These are phyloP conservation scores for Trichocladium uniseriatum DNA, from an alignment of 495 filamentous ascomycete species.

Conservation along the genomic window DNA sequence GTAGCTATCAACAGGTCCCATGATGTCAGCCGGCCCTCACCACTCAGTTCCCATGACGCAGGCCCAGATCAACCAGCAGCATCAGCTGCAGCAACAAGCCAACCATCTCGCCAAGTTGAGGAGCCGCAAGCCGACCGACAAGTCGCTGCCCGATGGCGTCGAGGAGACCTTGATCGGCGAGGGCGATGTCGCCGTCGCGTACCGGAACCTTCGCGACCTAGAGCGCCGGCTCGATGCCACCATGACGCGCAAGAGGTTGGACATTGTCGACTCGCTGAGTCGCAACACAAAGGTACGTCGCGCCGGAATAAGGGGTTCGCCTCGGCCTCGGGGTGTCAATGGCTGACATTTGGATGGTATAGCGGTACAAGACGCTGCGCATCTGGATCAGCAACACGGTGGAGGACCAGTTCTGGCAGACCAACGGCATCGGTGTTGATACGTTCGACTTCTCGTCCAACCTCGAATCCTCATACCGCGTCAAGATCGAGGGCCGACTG, in stretches of 20 bases:
- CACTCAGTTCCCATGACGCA: conserved; percentile 49
- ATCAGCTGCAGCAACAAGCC: conserved; percentile 43
- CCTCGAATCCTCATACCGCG: conserved; percentile 64
- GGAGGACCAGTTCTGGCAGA: conserved; percentile 92
- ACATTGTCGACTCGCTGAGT: conserved; percentile 76
- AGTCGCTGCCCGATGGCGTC: conserved; percentile 81
- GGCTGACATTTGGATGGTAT: conserved; percentile 7
- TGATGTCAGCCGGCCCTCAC: conserved; percentile 25
- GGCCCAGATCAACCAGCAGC: conserved; percentile 46
- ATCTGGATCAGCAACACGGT: conserved; percentile 95
- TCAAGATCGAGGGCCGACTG: conserved; percentile 89
- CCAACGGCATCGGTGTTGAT: conserved; percentile 51
- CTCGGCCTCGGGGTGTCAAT: not conserved
- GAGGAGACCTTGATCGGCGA: conserved; percentile 58
- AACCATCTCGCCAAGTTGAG: conserved; percentile 64
- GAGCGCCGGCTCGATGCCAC: conserved; percentile 86
- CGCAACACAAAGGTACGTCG: conserved; percentile 57
- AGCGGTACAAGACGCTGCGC: conserved; percentile 74
- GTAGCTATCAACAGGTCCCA: conserved; percentile 19
- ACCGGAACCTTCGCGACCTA: conserved; percentile 71
- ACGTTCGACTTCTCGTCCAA: conserved; percentile 66
- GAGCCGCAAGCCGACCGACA: conserved; percentile 84
- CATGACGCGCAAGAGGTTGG: conserved; percentile 89
- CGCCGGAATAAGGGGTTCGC: not conserved
- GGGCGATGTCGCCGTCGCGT: conserved; percentile 73